These are phyloP conservation scores for Ophiostoma ulmi DNA, from an alignment of 2,329 filamentous ascomycete genomes.

Conservation along the genomic window DNA sequence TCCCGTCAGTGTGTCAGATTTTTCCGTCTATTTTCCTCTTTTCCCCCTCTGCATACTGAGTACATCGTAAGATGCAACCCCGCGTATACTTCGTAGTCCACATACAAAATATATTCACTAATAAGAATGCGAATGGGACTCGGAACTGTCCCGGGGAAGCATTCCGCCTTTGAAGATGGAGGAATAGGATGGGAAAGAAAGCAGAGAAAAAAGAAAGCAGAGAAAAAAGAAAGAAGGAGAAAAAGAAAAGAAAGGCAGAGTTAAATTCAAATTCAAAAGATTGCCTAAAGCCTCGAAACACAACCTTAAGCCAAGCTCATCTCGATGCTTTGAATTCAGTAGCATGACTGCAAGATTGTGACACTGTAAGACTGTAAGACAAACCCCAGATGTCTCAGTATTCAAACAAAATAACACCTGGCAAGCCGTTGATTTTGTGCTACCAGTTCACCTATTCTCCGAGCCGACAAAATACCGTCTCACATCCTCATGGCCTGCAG, in stretches of 20 bases:
- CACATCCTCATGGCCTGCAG: neutral
- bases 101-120: neutral
- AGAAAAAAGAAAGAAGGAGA: neutral
- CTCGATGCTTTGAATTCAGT: neutral
- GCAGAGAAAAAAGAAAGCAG: neutral
- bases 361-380: neutral
- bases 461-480: neutral
- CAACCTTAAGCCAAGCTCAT: neutral
- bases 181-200: neutral
- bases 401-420: neutral
- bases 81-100: neutral
- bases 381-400: slow-evolving; percentile 4
- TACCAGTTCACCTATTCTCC: slow-evolving; percentile 7
- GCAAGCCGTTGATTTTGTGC: slow-evolving; percentile 2
- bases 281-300: neutral
- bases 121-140: neutral
- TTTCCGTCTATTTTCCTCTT: neutral
- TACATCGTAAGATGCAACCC: neutral
- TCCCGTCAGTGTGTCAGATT: slow-evolving; percentile 5
- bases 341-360: neutral
- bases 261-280: neutral
- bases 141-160: neutral
- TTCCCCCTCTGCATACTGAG: neutral
- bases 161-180: neutral
- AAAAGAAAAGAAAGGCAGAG: neutral